A percentile compares a stretch with the other conserved stretches of the same genome.
These are phyloP conservation scores for Paecilomyces variotii DNA, from an alignment of 2,329 filamentous ascomycete species.

Conservation along the genomic window DNA sequence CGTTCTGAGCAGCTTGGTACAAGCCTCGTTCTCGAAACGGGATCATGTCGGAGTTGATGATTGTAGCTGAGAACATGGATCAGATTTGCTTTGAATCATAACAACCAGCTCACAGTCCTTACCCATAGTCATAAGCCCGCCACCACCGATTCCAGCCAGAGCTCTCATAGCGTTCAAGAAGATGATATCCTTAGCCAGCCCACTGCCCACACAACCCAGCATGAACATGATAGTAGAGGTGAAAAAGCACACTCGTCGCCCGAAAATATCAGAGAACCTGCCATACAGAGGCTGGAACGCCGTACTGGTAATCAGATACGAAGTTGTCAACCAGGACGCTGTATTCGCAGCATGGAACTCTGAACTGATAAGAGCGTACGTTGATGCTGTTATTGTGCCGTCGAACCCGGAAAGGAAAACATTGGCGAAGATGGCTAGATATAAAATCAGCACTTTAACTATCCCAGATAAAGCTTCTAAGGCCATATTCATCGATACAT, in stretches of 20 bases:
- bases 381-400: conserved; percentile 38
- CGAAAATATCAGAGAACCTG: conserved; percentile 64
- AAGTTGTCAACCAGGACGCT: conserved; percentile 48
- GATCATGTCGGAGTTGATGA: conserved; percentile 66
- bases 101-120: no score
- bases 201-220: conserved; percentile 61
- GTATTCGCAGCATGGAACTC: conserved; percentile 40
- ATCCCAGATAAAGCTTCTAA: not conserved
- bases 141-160: conserved; percentile 64
- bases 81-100: no score
- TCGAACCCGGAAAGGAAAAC: conserved; percentile 54
- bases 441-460: not conserved
- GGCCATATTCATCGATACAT: conserved; percentile 1
- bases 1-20: conserved; percentile 60
- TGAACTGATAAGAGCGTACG: conserved; percentile 40
- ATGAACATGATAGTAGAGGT: conserved; percentile 56
- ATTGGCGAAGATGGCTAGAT: conserved; percentile 52
- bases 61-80: conserved; percentile 37
- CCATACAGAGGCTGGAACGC: conserved; percentile 68
- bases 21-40: conserved; percentile 64
- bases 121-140: conserved; percentile 60
- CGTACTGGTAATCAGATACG: conserved; percentile 56
- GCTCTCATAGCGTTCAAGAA: conserved; percentile 64
- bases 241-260: conserved; percentile 53
- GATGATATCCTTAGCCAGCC: conserved; percentile 57